These are phyloP conservation scores for Pisolithus albus DNA, from an alignment of 768 basidiomycete species.

Conservation along the genomic window DNA sequence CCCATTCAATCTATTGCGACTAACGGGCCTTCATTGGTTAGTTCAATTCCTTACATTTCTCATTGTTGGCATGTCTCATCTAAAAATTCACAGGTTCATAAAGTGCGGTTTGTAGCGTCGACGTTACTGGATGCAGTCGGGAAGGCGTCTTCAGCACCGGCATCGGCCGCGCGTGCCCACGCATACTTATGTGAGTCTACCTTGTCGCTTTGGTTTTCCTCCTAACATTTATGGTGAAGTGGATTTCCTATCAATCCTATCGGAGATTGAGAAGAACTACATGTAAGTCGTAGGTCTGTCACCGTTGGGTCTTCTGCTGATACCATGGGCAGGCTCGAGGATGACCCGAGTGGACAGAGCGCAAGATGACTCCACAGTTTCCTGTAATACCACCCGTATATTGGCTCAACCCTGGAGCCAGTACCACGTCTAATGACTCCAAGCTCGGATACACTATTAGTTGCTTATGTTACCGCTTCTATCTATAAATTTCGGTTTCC, in stretches of 20 bases:
- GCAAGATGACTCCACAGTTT: not conserved
- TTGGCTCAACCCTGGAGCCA: too few species aligned
- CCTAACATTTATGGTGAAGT: constrained; percentile 36
- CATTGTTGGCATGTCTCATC: not conserved
- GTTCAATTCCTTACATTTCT: constrained; percentile 4
- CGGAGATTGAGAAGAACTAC: constrained; percentile 90
- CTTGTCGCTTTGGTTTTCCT: not conserved
- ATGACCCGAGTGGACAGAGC: constrained; percentile 27
- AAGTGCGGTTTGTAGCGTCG: constrained; percentile 90
- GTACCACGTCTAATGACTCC: too few species aligned
- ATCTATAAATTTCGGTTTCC: too few species aligned
- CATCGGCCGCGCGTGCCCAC: constrained; percentile 77
- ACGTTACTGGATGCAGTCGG: constrained; percentile 80
- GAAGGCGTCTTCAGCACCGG: constrained; percentile 73
- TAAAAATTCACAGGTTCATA: constrained; percentile 61
- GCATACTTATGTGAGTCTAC: constrained; percentile 69
- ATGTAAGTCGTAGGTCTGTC: constrained; percentile 53
- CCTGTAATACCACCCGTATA: too few species aligned
- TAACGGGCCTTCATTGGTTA: constrained; percentile 73
- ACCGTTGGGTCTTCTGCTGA: constrained; percentile 11
- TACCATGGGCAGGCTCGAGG: constrained; percentile 39
- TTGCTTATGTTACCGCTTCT: too few species aligned
- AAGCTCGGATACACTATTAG: too few species aligned
- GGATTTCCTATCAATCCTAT: constrained; percentile 89
- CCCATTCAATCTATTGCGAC: constrained; percentile 91